Evolutionary conservation across 805 yeast genomes (phyloP).

Genomic region (Saturnispora galanensis): DNA sequence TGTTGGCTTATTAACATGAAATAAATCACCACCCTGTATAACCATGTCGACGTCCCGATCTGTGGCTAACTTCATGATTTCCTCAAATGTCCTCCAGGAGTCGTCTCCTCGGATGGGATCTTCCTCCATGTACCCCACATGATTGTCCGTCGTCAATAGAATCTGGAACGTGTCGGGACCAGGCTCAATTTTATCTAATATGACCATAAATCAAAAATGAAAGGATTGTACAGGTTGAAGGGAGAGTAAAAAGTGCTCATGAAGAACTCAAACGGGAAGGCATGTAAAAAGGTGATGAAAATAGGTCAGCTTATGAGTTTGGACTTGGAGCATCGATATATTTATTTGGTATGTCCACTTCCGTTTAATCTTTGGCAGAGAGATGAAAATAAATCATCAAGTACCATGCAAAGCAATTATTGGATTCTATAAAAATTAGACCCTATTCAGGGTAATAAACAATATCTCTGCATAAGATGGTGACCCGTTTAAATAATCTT

Average conservation of each 20-base stretch:
- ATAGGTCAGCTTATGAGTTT: no score
- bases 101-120: slow-evolving; percentile 90
- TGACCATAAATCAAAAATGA: slow-evolving; percentile 23
- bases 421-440: neutral
- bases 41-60: slow-evolving; percentile 76
- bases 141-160: slow-evolving; percentile 88
- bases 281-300: no score
- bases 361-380: no score
- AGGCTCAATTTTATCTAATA: slow-evolving; percentile 31
- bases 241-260: neutral
- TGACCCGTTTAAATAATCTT: slow-evolving; percentile 47
- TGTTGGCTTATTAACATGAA: slow-evolving; percentile 83
- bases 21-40: slow-evolving; percentile 85
- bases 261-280: no score
- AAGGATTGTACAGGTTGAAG: neutral
- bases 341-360: no score
- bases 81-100: slow-evolving; percentile 79
- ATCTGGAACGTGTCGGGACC: slow-evolving; percentile 66
- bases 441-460: slow-evolving; percentile 27
- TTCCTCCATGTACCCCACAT: slow-evolving; percentile 84
- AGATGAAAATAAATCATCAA: neutral
- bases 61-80: slow-evolving; percentile 63
- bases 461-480: slow-evolving; percentile 47
- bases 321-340: no score
- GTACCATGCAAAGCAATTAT: no score